Percentiles rank a stretch among this genome's conserved stretches.
phyloP scores from a whole-genome alignment of 495 filamentous ascomycete species.

The Penicillium herquei region DNA sequence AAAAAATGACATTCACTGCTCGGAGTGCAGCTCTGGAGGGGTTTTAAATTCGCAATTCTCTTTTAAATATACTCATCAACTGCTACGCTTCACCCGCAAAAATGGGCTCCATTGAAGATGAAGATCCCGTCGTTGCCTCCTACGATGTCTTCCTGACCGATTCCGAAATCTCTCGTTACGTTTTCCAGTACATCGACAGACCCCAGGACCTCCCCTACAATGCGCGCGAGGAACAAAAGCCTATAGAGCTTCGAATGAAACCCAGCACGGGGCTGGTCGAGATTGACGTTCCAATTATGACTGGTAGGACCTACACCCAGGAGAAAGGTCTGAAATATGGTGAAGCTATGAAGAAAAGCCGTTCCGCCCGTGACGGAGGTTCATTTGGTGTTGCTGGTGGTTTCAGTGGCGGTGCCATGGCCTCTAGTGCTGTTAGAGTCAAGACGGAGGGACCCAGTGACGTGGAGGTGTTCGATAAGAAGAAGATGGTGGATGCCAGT shows the following conservation, averaged over 20 bases:
- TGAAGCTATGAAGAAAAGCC: conserved; percentile 59
- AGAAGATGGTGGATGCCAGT: conserved; percentile 35
- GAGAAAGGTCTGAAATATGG: conserved; percentile 65
- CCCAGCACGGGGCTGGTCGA: conserved; percentile 67
- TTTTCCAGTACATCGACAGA: conserved; percentile 69
- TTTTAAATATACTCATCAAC: background rate
- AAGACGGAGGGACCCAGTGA: conserved; percentile 35
- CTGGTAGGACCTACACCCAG: conserved; percentile 60
- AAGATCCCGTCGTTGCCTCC: conserved; percentile 56
- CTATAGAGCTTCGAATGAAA: conserved; percentile 64
- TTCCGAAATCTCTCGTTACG: conserved; percentile 49
- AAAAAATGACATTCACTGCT: background rate
- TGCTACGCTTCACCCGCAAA: background rate
- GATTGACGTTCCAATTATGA: conserved; percentile 67
- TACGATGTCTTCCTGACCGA: conserved; percentile 63
- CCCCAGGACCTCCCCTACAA: conserved; percentile 54
- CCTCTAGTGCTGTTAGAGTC: conserved; percentile 27
- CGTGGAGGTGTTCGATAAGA: conserved; percentile 36
- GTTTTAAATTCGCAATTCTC: no score
- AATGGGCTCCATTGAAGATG: conserved; percentile 36
- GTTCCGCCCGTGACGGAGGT: conserved; percentile 53
- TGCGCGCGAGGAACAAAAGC: conserved; percentile 49
- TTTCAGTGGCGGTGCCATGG: conserved; percentile 43
- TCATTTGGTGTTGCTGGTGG: conserved; percentile 60
- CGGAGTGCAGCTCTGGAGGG: no score